These are phyloP conservation scores for Ballota nigra DNA, from an alignment of 257 asterid species.

Conservation along the genomic window DNA sequence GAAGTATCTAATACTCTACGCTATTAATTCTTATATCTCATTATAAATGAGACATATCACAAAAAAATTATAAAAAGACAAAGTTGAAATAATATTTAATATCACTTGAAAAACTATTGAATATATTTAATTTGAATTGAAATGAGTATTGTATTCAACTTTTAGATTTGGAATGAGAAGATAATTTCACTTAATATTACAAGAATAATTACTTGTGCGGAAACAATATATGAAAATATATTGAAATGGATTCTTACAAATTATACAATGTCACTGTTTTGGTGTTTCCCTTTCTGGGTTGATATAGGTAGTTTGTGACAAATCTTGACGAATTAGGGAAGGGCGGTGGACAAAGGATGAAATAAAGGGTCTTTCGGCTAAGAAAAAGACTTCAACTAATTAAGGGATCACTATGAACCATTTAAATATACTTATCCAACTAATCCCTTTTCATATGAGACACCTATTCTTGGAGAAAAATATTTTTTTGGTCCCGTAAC, in stretches of 20 bases:
- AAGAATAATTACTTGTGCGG: too few relatives aligned
- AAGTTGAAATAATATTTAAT: too few relatives aligned
- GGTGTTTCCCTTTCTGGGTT: background rate
- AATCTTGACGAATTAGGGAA: constrained; percentile 13
- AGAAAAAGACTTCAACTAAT: constrained; percentile 16
- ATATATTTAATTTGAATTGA: too few relatives aligned
- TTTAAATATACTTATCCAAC: constrained; percentile 1
- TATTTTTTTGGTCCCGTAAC: too few relatives aligned
- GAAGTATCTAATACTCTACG: too few relatives aligned
- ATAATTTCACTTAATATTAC: too few relatives aligned
- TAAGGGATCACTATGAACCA: background rate
- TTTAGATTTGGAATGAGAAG: background rate
- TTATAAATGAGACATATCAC: too few relatives aligned
- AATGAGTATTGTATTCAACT: too few relatives aligned
- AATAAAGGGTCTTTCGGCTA: constrained; percentile 39
- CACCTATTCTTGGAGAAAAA: background rate
- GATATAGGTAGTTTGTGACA: background rate
- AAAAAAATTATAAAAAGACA: too few relatives aligned
- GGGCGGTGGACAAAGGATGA: constrained; percentile 30
- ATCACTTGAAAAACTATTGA: too few relatives aligned
- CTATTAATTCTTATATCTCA: too few relatives aligned
- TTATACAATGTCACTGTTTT: background rate
- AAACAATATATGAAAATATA: background rate
- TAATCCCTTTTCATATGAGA: constrained; percentile 8
- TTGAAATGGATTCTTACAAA: background rate